Percentiles rank a stretch among this genome's conserved stretches.
phyloP scores from a whole-genome alignment of 345 rosid genomes.

The Streptanthus diversifolius region DNA sequence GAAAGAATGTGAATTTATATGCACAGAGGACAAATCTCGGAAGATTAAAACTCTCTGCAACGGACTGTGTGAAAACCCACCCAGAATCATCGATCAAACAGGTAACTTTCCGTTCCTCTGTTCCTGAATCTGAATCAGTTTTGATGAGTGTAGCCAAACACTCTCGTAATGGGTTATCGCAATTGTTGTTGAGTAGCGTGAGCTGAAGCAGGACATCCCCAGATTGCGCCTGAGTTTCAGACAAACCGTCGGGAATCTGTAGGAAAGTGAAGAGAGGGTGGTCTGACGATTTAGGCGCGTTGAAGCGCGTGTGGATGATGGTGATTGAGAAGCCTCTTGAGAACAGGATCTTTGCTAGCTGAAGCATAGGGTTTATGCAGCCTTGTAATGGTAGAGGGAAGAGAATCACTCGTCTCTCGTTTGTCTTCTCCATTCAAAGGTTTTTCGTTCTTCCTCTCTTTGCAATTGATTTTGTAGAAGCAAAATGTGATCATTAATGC shows the following conservation, averaged over 20 bases:
- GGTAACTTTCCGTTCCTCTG: neutral
- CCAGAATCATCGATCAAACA: constrained; percentile 34
- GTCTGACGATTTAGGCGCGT: constrained; percentile 26
- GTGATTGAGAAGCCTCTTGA: constrained; percentile 51
- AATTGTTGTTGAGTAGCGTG: constrained; percentile 26
- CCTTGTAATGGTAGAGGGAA: constrained; percentile 62
- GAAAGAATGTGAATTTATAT: constrained; percentile 27
- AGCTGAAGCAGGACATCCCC: constrained; percentile 19
- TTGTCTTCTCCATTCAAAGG: constrained; percentile 23
- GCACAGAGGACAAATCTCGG: constrained; percentile 30
- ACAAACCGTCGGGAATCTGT: constrained; percentile 31
- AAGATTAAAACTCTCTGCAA: constrained; percentile 14
- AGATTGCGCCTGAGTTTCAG: constrained; percentile 32
- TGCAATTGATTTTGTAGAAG: neutral
- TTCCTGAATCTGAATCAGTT: neutral
- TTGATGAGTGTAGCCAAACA: constrained; percentile 30
- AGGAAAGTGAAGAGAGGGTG: constrained; percentile 34
- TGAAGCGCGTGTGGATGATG: constrained; percentile 43
- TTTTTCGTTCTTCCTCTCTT: neutral
- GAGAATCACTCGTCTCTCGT: constrained; percentile 32
- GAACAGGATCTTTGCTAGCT: constrained; percentile 52
- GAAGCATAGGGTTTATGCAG: constrained; percentile 66
- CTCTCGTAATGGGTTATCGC: neutral
- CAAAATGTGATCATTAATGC: neutral
- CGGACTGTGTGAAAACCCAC: constrained; percentile 30